A percentile compares a stretch with the other conserved stretches of the same genome.
Evolutionary conservation across 2,329 filamentous ascomycete species (phyloP).

Genomic region (Penicillium polonicum): DNA sequence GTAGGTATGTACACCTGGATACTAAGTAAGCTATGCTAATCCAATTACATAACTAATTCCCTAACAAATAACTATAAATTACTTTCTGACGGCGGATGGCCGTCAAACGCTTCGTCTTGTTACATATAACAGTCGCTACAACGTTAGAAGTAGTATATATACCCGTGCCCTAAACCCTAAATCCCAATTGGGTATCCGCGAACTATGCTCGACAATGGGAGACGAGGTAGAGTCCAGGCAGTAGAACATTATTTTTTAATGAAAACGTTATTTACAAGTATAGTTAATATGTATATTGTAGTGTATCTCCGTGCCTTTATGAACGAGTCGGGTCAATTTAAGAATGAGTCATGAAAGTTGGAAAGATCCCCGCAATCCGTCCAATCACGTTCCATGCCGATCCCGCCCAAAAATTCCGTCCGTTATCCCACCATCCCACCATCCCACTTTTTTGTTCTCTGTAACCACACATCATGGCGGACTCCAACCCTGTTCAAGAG

Average conservation of each 20-base stretch:
- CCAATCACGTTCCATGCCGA: slow-evolving; percentile 29
- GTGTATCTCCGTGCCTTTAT: background rate
- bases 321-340: background rate
- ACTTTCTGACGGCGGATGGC: no score
- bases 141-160: background rate
- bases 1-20: background rate
- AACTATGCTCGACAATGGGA: background rate
- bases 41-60: background rate
- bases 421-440: slow-evolving; percentile 25
- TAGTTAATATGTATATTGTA: background rate
- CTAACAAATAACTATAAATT: background rate
- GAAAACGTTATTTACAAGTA: background rate
- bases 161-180: slow-evolving; percentile 39
- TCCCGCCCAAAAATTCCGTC: slow-evolving; percentile 37
- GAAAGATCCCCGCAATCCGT: background rate
- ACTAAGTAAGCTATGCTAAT: background rate
- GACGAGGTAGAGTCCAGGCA: background rate
- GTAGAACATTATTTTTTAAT: background rate
- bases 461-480: slow-evolving; percentile 37
- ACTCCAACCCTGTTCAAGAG: slow-evolving; percentile 43
- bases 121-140: background rate
- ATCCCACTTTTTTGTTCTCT: slow-evolving; percentile 17
- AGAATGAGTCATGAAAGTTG: slow-evolving; percentile 1
- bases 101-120: no score
- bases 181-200: slow-evolving; percentile 14